Evolutionary conservation across 108 stramenopile genomes (phyloP), one percentile per base, ranked within the genome.

Genomic region (Aurantiochytrium sp.): DNA sequence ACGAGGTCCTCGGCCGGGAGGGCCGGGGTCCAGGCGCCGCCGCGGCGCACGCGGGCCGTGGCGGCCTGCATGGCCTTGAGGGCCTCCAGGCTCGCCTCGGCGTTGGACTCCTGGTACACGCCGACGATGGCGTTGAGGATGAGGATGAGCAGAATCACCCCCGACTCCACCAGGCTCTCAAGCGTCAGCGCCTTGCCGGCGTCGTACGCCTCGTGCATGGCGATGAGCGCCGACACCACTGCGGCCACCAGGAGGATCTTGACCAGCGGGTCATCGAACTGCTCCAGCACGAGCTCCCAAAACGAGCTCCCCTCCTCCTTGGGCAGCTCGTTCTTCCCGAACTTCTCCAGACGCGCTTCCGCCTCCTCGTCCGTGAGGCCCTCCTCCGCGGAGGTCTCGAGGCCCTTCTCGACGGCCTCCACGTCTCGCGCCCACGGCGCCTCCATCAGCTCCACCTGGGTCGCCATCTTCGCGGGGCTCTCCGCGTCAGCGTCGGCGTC

Each of bases 41-140:
- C 81, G 22, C 88, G 91, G 15, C 90, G 24, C 4, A 92, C 93
- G 55, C 55, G 39, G 36, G 89, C 85, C 19, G 41, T 90, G 32
- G 90, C 92, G 21, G 91, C 27, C 45, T 89, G 87, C 50, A 92
- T n/a, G n/a, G 68, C 42, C 22, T 55, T 90, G 27, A 94, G 90
- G 24, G 93, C 93, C 27, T 92, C 91, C 21, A 94, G 86, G 2
- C 91, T 86, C 54, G 92, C 53, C 89, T 93, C 91, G 31, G 92
- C 92, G 41, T 88, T 85, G 50, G 92, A 90, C 69, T 94, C 93
- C 55, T 85, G 85, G 45, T 34, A 55, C 31, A 65, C 86, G 22
- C 85, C 53, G 30, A 89, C 85, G 86, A 31, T 48, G 24, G 85
- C 85, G 55, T 89, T 89, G 39, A 89, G 88, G 52, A 89, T 24